Evolutionary conservation across 192 early-diverging fungal species (phyloP).

Genomic region (Coemansia sp.): DNA sequence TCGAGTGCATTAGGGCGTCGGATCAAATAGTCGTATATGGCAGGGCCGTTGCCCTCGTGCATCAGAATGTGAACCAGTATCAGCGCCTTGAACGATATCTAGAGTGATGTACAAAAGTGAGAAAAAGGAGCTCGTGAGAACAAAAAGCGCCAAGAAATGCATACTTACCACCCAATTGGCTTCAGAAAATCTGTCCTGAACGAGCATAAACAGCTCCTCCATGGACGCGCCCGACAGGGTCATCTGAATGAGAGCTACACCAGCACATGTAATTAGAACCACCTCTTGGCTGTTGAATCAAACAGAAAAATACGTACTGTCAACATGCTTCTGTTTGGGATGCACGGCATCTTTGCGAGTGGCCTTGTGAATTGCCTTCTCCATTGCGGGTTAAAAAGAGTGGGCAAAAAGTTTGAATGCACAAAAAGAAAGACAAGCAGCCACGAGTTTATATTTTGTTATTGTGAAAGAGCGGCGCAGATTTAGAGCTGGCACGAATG

Average conservation of each 20-base stretch:
- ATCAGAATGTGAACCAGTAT: slow-evolving; percentile 56
- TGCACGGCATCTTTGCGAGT: slow-evolving; percentile 55
- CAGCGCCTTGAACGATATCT: slow-evolving; percentile 57
- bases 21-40: slow-evolving; percentile 48
- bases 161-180: slow-evolving; percentile 55
- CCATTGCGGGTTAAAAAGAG: slow-evolving; percentile 28
- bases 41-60: slow-evolving; percentile 46
- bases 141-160: neutral
- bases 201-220: slow-evolving; percentile 54
- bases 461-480: no score
- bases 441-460: no score
- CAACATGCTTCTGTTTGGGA: slow-evolving; percentile 59
- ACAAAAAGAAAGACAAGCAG: no score
- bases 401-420: slow-evolving; percentile 1
- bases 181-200: slow-evolving; percentile 55
- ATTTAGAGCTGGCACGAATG: no score
- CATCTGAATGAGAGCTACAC: slow-evolving; percentile 55
- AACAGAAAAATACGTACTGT: slow-evolving; percentile 36
- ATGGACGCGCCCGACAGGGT: slow-evolving; percentile 49
- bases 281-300: neutral
- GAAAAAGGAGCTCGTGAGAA: neutral
- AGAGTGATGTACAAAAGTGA: neutral
- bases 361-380: slow-evolving; percentile 58
- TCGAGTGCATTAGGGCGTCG: slow-evolving; percentile 44
- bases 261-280: neutral